Percentiles rank a stretch among this genome's conserved stretches.
Conservation (phyloP, 2,329 filamentous ascomycete genomes). For the Gliomastix tumulicola region DNA sequence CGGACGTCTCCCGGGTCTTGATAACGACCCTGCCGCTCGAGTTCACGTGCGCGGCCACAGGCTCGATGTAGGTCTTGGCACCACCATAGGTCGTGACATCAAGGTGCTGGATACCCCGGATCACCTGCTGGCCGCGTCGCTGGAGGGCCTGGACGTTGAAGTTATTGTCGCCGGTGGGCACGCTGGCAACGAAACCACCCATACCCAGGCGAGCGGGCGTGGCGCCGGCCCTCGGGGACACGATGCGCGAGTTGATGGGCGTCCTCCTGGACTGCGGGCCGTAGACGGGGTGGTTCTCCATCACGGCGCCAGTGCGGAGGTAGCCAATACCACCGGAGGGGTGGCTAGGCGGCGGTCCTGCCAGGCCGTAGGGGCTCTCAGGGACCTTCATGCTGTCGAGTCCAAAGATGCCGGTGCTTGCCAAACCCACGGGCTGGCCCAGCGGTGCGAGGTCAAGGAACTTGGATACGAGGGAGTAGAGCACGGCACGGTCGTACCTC, state of each 20-base stretch:
- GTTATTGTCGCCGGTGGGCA: constrained; percentile 31
- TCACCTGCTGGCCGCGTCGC: constrained; percentile 11
- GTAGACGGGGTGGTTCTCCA: constrained; percentile 55
- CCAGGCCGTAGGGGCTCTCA: constrained; percentile 37
- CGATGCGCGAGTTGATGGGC: constrained; percentile 42
- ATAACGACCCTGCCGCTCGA: constrained; percentile 42
- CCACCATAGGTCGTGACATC: constrained; percentile 44
- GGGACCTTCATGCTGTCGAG: constrained; percentile 8
- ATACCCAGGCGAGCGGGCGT: constrained; percentile 40
- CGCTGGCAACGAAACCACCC: constrained; percentile 44
- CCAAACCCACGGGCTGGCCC: constrained; percentile 18
- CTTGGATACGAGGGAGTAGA: constrained; percentile 48
- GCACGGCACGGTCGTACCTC: constrained; percentile 39
- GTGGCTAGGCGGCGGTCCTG: constrained; percentile 53
- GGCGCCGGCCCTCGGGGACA: constrained; percentile 32
- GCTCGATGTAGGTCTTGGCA: constrained; percentile 44
- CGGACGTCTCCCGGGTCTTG: constrained; percentile 28
- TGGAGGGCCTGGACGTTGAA: constrained; percentile 21
- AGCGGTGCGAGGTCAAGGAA: constrained; percentile 58
- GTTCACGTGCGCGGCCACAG: constrained; percentile 35
- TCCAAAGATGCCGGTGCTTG: constrained; percentile 8
- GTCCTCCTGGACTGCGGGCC: constrained; percentile 46
- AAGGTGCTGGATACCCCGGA: constrained; percentile 29
- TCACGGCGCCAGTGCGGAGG: constrained; percentile 44
- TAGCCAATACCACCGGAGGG: constrained; percentile 58